Conservation (phyloP, 176 grass and related monocot species). For the Thalia dealbata region DNA sequence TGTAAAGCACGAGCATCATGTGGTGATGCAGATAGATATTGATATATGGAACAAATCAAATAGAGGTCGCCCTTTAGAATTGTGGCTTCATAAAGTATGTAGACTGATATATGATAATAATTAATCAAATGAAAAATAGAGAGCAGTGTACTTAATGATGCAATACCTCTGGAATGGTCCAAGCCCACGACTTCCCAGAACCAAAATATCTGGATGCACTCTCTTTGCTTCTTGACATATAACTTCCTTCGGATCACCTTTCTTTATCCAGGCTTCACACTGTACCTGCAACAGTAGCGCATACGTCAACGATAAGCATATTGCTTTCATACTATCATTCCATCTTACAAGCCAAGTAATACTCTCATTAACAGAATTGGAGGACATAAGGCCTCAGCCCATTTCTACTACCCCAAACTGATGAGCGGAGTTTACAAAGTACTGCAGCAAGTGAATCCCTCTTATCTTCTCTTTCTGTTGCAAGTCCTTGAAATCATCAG, state of each 20-base stretch:
- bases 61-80: too few species aligned
- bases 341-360: slow-evolving; percentile 1
- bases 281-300: slow-evolving; percentile 35
- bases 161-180: slow-evolving; percentile 93
- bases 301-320: slow-evolving; percentile 13
- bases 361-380: slow-evolving; percentile 12
- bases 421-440: slow-evolving; percentile 79
- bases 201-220: slow-evolving; percentile 72
- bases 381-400: slow-evolving; percentile 2
- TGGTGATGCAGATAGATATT: too few species aligned
- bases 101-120: neutral
- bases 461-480: slow-evolving; percentile 70
- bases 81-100: neutral
- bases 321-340: neutral
- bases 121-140: neutral
- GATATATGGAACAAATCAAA: too few species aligned
- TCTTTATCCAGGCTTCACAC: slow-evolving; percentile 76
- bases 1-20: too few species aligned
- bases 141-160: neutral
- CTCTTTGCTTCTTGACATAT: slow-evolving; percentile 79
- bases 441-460: slow-evolving; percentile 90
- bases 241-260: slow-evolving; percentile 82
- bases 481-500: slow-evolving; percentile 61
- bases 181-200: slow-evolving; percentile 76
- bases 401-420: slow-evolving; percentile 50